A percentile compares a stretch with the other conserved stretches of the same genome.
These are phyloP conservation scores for Fomitopsis schrenkii DNA, from an alignment of 1,284 basidiomycete species.

Conservation along the genomic window DNA sequence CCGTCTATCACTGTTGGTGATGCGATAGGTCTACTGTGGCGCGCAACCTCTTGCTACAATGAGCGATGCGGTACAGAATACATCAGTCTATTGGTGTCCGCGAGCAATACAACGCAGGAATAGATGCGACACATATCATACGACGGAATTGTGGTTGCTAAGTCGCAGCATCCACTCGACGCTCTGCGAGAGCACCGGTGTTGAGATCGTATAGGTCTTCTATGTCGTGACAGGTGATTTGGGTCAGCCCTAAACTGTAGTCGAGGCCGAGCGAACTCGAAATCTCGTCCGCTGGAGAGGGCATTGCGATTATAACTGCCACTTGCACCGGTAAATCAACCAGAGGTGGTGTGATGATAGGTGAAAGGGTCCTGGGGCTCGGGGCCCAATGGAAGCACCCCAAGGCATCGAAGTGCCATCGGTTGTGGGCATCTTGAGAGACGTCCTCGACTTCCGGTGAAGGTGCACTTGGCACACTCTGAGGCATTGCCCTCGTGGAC, in stretches of 20 bases:
- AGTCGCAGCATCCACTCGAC: too few relatives aligned
- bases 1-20: too few relatives aligned
- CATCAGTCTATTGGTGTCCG: background rate
- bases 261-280: background rate
- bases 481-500: background rate
- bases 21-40: too few relatives aligned
- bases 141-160: background rate
- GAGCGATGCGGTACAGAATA: too few relatives aligned
- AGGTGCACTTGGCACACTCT: background rate
- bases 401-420: background rate
- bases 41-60: too few relatives aligned
- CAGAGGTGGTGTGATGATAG: background rate
- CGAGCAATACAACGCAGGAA: background rate
- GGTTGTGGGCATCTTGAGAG: background rate
- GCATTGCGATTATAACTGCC: conserved; percentile 20
- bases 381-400: conserved; percentile 1
- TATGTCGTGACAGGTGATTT: background rate
- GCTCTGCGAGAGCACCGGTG: background rate
- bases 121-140: background rate
- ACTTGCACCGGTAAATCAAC: conserved; percentile 9
- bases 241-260: conserved; percentile 1
- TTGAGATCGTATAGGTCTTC: background rate
- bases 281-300: background rate
- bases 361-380: background rate
- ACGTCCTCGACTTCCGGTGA: background rate